Base-by-base conservation (phyloP, 2,329 filamentous ascomycete species). In the Fusarium ramigenum region DNA sequence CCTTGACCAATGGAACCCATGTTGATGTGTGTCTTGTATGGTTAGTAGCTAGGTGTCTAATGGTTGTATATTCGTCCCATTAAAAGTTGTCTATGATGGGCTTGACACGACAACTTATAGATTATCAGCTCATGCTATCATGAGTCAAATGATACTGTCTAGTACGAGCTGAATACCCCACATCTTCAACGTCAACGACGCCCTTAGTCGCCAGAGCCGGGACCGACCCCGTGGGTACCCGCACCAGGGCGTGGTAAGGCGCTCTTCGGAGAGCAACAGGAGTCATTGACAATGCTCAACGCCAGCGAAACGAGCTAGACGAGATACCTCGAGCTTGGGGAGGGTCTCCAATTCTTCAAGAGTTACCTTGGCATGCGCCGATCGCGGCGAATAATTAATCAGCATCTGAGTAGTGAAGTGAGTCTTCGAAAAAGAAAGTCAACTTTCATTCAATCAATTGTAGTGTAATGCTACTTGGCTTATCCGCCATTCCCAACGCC, bases 1-100 rank as follows among this genome's bases (percentile, higher is more conserved):
- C 43, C 62, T 32, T 73, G 60, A 25, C 59, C 66, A 50, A 77
- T 63, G 2, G 75, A 78, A 42, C 76, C 76, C 75, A 78, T 78
- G 47, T 30, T 67, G 30, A 52, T 58, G 36, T 47, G 40, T 44
- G 19, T 44, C 16, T 37, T 40, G 36, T 63, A 42, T 40, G 23
- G 21, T 50, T 32, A 50, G 5, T 23, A 9, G 25, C 40, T 16
- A 34, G 23, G 18, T 16, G 37, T 40, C 39, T n/a, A 25, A 56
- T 11, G 21, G n/a, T 11, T 43, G 28, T 47, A 19, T 28, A 9
- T 23, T 39, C 11, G 30, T 50, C 56, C 25, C 56, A 23, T 42
- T 30, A 5, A 43, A 23, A 21, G 1, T 32, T 18, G 30, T 25
- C 32, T 47, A 40, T 36, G n/a, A 40, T 23, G 28, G 30, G 36